Conservation (phyloP, 2,329 filamentous ascomycete species). For the Xylariaceae sp. region DNA sequence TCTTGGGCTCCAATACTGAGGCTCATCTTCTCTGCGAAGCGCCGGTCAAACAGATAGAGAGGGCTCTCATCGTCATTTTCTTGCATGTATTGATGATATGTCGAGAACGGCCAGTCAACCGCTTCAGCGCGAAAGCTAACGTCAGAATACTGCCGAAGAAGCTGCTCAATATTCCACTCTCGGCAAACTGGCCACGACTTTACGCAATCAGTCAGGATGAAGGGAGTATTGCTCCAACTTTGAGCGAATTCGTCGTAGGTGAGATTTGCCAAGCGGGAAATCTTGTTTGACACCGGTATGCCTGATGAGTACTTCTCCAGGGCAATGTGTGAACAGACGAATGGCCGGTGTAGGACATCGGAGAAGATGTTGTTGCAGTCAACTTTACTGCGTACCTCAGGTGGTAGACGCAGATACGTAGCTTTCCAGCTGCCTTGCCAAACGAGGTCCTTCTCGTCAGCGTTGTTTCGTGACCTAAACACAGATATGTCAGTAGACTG, state of each 20-base stretch:
- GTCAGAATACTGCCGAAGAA: constrained; percentile 59
- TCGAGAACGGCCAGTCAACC: constrained; percentile 83
- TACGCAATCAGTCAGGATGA: constrained; percentile 79
- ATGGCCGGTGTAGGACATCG: constrained; percentile 83
- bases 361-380: constrained; percentile 79
- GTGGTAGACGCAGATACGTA: constrained; percentile 60
- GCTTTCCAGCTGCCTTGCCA: constrained; percentile 86
- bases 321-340: constrained; percentile 75
- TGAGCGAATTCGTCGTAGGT: constrained; percentile 67
- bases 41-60: constrained; percentile 84
- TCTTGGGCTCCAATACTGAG: constrained; percentile 52
- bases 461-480: constrained; percentile 30
- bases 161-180: constrained; percentile 65
- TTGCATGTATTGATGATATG: constrained; percentile 76
- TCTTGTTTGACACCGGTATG: constrained; percentile 70
- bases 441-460: constrained; percentile 41
- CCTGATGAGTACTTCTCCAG: constrained; percentile 60
- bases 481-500: constrained; percentile 5
- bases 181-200: constrained; percentile 73
- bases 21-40: constrained; percentile 80
- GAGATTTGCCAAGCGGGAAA: constrained; percentile 63
- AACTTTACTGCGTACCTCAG: constrained; percentile 49
- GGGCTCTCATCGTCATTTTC: constrained; percentile 80
- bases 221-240: constrained; percentile 74
- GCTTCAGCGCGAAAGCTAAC: constrained; percentile 82